phyloP scores from a whole-genome alignment of 2,329 filamentous ascomycete species.

The Mollisia scopiformis region DNA sequence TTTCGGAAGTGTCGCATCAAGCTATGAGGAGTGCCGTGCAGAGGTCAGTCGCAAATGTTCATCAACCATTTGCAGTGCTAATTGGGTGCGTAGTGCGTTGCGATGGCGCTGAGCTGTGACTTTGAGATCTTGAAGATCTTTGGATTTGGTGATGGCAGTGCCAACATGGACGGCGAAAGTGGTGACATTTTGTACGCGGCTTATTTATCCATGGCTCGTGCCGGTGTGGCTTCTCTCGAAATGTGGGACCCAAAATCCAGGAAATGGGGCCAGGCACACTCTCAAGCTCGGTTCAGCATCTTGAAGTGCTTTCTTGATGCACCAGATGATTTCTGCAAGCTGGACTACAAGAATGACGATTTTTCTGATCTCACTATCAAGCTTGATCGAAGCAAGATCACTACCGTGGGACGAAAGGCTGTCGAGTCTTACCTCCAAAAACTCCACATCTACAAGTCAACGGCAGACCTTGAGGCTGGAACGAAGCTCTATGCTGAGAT shows the following conservation, averaged over 20 bases:
- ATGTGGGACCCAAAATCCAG: slow-evolving; percentile 91
- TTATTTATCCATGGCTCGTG: slow-evolving; percentile 92
- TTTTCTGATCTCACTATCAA: slow-evolving; percentile 81
- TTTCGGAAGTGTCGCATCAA: slow-evolving; percentile 84
- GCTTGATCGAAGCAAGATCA: slow-evolving; percentile 84
- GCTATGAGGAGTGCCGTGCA: slow-evolving; percentile 93
- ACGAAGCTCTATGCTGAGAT: slow-evolving; percentile 80
- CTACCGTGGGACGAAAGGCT: slow-evolving; percentile 77
- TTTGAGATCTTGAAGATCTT: slow-evolving; percentile 90
- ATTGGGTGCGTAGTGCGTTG: no score
- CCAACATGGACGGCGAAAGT: slow-evolving; percentile 74
- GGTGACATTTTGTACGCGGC: slow-evolving; percentile 86
- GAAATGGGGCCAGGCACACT: slow-evolving; percentile 65
- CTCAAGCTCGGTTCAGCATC: slow-evolving; percentile 89
- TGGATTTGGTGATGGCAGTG: slow-evolving; percentile 79
- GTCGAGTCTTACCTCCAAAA: slow-evolving; percentile 89
- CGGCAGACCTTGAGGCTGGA: slow-evolving; percentile 80
- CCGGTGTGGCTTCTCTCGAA: slow-evolving; percentile 86
- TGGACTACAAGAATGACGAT: slow-evolving; percentile 70
- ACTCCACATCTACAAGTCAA: slow-evolving; percentile 89
- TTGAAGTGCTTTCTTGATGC: slow-evolving; percentile 83
- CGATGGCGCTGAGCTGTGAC: slow-evolving; percentile 88
- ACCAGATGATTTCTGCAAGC: slow-evolving; percentile 82
- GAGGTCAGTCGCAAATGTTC: no score
- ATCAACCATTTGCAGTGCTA: no score